phyloP scores from a whole-genome alignment of 768 basidiomycete species.

The Boletus reticuloceps region DNA sequence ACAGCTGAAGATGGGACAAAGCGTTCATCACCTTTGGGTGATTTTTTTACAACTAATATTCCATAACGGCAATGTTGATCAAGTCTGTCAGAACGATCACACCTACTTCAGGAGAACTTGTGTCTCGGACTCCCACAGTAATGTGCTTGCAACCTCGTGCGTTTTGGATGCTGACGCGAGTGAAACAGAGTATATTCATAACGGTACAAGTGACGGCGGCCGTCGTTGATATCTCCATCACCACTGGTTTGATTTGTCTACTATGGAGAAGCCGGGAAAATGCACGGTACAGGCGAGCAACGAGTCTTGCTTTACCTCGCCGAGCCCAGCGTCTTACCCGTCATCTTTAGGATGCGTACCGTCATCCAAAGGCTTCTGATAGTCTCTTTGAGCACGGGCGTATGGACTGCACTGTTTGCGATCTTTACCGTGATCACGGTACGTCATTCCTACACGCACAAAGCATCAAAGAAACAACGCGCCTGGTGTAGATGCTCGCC shows the following conservation, averaged over 20 bases:
- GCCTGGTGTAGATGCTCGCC: conserved; percentile 5
- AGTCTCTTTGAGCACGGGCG: conserved; percentile 14
- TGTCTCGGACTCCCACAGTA: conserved; percentile 7
- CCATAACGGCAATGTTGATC: too few species aligned
- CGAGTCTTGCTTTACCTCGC: not conserved
- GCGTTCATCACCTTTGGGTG: conserved; percentile 15
- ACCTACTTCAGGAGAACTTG: conserved; percentile 11
- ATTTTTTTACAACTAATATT: not conserved
- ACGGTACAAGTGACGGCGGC: conserved; percentile 5
- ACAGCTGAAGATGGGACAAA: conserved; percentile 3
- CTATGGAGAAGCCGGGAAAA: conserved; percentile 16
- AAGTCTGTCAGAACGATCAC: conserved; percentile 6
- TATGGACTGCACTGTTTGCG: conserved; percentile 16
- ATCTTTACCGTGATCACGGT: conserved; percentile 14
- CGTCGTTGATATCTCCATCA: conserved; percentile 16
- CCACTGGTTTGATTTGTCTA: conserved; percentile 5
- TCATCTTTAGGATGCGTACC: conserved; percentile 13
- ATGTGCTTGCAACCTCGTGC: not conserved
- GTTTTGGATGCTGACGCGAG: not conserved
- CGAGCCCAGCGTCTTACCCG: too few species aligned
- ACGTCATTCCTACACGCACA: not conserved
- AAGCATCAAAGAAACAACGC: not conserved
- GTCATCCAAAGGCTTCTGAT: conserved; percentile 15
- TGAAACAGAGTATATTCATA: conserved; percentile 6
- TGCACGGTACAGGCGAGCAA: conserved; percentile 10